Percentiles rank a stretch among this genome's conserved stretches.
Evolutionary conservation across 495 filamentous ascomycete species (phyloP).

Genomic region (Penicillium samsonianum): DNA sequence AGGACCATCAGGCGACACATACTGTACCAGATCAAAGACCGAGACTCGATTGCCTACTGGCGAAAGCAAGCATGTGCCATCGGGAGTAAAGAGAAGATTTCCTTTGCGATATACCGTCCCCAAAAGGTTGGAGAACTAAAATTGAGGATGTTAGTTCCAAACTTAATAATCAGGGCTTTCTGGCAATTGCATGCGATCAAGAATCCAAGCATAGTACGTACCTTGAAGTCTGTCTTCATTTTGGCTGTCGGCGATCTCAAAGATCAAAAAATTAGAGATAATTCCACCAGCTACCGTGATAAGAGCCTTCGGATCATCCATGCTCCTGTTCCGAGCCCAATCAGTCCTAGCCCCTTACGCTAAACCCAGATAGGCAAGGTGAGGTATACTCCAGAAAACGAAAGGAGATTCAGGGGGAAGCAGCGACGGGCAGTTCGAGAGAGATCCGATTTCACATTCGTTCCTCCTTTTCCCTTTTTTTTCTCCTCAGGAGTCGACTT

Average conservation of each 20-base stretch:
- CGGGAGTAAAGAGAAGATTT: slow-evolving; percentile 93
- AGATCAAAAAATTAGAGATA: slow-evolving; percentile 30
- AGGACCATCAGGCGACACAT: slow-evolving; percentile 29
- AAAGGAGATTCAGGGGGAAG: slow-evolving; percentile 42
- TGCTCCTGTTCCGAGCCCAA: slow-evolving; percentile 21
- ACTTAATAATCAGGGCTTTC: neutral
- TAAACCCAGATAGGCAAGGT: slow-evolving; percentile 34
- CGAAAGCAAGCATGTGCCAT: slow-evolving; percentile 94
- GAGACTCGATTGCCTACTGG: slow-evolving; percentile 95
- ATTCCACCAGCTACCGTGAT: slow-evolving; percentile 23
- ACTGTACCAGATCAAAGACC: slow-evolving; percentile 96
- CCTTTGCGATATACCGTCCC: slow-evolving; percentile 97
- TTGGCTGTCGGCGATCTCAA: slow-evolving; percentile 40
- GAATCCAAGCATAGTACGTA: slow-evolving; percentile 32
- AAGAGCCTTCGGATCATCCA: slow-evolving; percentile 31
- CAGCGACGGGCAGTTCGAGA: slow-evolving; percentile 26
- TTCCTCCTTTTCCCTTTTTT: slow-evolving; percentile 28
- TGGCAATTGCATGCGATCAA: neutral
- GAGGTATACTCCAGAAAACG: slow-evolving; percentile 41
- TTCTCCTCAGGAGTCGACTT: slow-evolving; percentile 9
- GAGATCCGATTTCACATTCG: slow-evolving; percentile 12
- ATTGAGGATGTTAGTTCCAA: neutral
- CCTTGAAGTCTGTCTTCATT: slow-evolving; percentile 98
- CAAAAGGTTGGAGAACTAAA: slow-evolving; percentile 88
- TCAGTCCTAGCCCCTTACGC: slow-evolving; percentile 17